phyloP scores from a whole-genome alignment of 495 filamentous ascomycete genomes.

The Parachaetomium inaequale region DNA sequence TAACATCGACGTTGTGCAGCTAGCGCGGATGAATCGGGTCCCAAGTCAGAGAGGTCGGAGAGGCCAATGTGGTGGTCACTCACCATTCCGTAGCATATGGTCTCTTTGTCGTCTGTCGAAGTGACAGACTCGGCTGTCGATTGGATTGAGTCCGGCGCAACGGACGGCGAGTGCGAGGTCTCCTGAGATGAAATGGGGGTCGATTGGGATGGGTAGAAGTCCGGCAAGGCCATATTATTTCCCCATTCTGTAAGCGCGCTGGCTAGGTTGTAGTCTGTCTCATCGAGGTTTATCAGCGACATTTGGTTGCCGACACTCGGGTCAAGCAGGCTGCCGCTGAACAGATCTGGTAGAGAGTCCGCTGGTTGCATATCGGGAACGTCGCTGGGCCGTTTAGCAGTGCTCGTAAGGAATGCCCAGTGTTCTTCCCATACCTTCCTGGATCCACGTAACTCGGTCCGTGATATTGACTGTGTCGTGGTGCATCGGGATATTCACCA shows the following conservation, averaged over 20 bases:
- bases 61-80: not conserved
- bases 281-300: slow-evolving; percentile 1
- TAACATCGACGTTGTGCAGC: slow-evolving; percentile 1
- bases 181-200: not conserved
- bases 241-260: slow-evolving; percentile 1
- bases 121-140: not conserved
- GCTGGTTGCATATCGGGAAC: not conserved
- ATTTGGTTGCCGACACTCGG: not conserved
- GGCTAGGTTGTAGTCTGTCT: not conserved
- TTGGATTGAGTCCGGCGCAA: not conserved
- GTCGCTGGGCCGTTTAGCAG: not conserved
- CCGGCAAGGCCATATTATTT: not conserved
- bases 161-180: slow-evolving; percentile 1
- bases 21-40: not conserved
- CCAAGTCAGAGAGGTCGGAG: not conserved
- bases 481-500: not conserved
- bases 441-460: not conserved
- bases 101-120: not conserved
- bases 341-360: slow-evolving; percentile 1
- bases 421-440: not conserved
- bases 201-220: not conserved
- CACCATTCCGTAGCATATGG: slow-evolving; percentile 1
- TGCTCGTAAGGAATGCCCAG: not conserved
- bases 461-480: not conserved
- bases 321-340: not conserved